Evolutionary conservation across 805 yeast species (phyloP).

Genomic region (Wickerhamomyces alni): DNA sequence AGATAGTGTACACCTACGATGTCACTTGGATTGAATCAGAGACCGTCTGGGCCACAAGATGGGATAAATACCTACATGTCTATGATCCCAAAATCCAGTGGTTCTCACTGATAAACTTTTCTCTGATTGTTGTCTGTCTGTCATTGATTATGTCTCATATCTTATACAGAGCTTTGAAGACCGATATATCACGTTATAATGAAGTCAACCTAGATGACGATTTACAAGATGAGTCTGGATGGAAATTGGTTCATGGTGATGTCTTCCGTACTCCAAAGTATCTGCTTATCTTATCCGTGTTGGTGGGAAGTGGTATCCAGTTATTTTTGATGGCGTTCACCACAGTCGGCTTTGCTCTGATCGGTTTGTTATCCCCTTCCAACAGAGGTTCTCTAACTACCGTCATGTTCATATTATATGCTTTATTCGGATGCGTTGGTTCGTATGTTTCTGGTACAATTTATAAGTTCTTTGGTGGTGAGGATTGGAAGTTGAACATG

Average conservation of each 20-base stretch:
- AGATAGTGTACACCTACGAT: constrained; percentile 79
- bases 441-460: constrained; percentile 82
- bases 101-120: constrained; percentile 86
- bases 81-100: constrained; percentile 93
- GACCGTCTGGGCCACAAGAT: constrained; percentile 94
- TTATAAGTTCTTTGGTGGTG: constrained; percentile 89
- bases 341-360: constrained; percentile 74
- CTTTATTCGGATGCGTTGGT: constrained; percentile 74
- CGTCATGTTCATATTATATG: constrained; percentile 78
- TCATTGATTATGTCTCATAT: constrained; percentile 76
- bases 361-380: constrained; percentile 89
- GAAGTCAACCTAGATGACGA: constrained; percentile 85
- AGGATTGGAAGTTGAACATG: constrained; percentile 84
- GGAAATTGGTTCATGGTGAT: constrained; percentile 96
- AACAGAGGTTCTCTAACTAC: constrained; percentile 93
- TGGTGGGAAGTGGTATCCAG: constrained; percentile 88
- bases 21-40: constrained; percentile 64
- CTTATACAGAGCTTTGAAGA: constrained; percentile 70
- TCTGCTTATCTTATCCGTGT: constrained; percentile 65
- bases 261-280: constrained; percentile 80
- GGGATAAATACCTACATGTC: constrained; percentile 94
- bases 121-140: constrained; percentile 71
- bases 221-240: constrained; percentile 88
- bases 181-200: constrained; percentile 83
- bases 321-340: constrained; percentile 67